These are phyloP conservation scores for Davidsoniella virescens DNA, from an alignment of 2,329 filamentous ascomycete species.

Conservation along the genomic window DNA sequence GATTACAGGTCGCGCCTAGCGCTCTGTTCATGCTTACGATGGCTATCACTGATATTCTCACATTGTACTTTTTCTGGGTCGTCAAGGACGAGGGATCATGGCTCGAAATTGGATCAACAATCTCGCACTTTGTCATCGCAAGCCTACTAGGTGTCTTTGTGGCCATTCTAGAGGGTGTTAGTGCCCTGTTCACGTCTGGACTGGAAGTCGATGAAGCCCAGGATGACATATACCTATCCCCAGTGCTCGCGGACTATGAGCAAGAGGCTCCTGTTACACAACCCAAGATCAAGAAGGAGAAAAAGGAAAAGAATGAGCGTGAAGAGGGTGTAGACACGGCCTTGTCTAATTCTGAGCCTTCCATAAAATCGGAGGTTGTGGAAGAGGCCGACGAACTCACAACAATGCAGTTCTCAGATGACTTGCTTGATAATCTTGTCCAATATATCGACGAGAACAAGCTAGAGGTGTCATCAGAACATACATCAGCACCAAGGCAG, in stretches of 20 bases:
- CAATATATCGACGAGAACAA: conserved; percentile 1
- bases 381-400: background rate
- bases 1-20: conserved; percentile 69
- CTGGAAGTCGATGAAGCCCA: conserved; percentile 42
- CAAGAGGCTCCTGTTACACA: background rate
- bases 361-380: background rate
- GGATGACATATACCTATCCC: background rate
- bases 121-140: conserved; percentile 88
- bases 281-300: background rate
- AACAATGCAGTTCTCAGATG: background rate
- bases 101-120: conserved; percentile 94
- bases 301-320: background rate
- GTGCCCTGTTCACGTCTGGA: conserved; percentile 65
- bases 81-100: conserved; percentile 93
- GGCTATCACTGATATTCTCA: conserved; percentile 78
- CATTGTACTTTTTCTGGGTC: conserved; percentile 93
- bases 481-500: background rate
- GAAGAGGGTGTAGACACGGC: background rate
- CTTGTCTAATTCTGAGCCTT: background rate
- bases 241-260: background rate
- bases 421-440: background rate
- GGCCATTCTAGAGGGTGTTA: conserved; percentile 69
- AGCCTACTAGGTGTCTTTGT: conserved; percentile 84
- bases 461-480: too few species aligned
- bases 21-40: conserved; percentile 91